Evolutionary conservation across 179 eudicot genomes (phyloP).

Genomic region (Beta corolliflora): DNA sequence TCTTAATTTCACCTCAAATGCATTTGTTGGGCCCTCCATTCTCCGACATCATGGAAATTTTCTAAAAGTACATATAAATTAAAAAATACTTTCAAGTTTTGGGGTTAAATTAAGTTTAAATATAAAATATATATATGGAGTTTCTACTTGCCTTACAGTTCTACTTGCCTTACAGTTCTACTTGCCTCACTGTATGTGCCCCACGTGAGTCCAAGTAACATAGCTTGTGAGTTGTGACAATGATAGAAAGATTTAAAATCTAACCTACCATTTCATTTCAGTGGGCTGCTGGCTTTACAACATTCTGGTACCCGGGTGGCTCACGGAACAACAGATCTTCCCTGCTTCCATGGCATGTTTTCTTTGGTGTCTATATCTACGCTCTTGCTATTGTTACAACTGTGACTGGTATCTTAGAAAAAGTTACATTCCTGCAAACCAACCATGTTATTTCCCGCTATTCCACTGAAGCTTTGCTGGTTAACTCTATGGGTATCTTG

Average conservation of each 20-base stretch:
- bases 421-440: constrained; percentile 80
- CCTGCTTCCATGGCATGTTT: constrained; percentile 85
- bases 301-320: constrained; percentile 96
- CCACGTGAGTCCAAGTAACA: not conserved
- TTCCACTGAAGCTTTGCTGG: constrained; percentile 71
- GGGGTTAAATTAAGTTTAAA: too few species aligned
- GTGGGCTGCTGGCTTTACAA: constrained; percentile 85
- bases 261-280: constrained; percentile 25
- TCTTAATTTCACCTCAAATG: too few species aligned
- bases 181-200: too few species aligned
- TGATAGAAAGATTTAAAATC: too few species aligned
- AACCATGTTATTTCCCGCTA: constrained; percentile 68
- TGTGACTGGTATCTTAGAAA: constrained; percentile 82
- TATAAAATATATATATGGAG: too few species aligned
- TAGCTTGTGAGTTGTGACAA: not conserved
- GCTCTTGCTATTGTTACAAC: constrained; percentile 77
- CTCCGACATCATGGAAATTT: too few species aligned
- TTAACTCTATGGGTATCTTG: constrained; percentile 74
- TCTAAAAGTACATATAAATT: too few species aligned
- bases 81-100: too few species aligned
- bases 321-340: constrained; percentile 64
- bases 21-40: too few species aligned
- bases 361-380: constrained; percentile 77
- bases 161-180: too few species aligned
- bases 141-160: too few species aligned